phyloP scores from a whole-genome alignment of 2,329 filamentous ascomycete genomes.

The Biscogniauxia sp. region DNA sequence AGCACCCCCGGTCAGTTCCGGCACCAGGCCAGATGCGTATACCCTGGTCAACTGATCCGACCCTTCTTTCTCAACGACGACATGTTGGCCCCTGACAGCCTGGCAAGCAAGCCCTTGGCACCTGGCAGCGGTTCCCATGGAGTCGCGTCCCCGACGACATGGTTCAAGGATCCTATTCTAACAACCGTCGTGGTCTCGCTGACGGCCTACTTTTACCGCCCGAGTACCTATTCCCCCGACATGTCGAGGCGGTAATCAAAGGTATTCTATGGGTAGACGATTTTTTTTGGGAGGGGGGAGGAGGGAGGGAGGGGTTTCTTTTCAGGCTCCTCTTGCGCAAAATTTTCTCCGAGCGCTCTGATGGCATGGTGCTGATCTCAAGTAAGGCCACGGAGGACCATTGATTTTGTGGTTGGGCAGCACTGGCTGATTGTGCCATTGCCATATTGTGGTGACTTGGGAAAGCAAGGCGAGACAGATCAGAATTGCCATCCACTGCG shows the following conservation, averaged over 20 bases:
- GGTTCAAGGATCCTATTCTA: conserved; percentile 39
- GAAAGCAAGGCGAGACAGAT: background rate
- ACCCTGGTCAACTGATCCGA: conserved; percentile 28
- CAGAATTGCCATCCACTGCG: background rate
- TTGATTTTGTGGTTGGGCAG: conserved; percentile 14
- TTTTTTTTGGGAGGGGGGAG: background rate
- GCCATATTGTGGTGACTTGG: background rate
- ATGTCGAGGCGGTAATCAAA: background rate
- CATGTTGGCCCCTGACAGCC: conserved; percentile 28
- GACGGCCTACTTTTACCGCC: background rate
- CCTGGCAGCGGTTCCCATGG: conserved; percentile 17
- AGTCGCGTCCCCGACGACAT: conserved; percentile 34
- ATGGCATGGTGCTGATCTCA: conserved; percentile 5
- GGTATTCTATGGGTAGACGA: background rate
- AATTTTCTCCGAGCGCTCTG: conserved; percentile 14
- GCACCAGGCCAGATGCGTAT: conserved; percentile 23
- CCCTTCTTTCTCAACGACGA: conserved; percentile 30
- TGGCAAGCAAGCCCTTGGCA: conserved; percentile 7
- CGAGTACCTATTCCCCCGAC: background rate
- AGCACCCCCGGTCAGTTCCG: conserved; percentile 18
- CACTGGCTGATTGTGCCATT: conserved; percentile 1
- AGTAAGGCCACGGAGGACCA: conserved; percentile 9
- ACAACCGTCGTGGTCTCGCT: conserved; percentile 8
- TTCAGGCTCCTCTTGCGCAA: conserved; percentile 5
- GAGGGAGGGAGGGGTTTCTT: too few relatives aligned